Conservation (phyloP, 306 rosid genomes). For the Ziziphus jujuba region DNA sequence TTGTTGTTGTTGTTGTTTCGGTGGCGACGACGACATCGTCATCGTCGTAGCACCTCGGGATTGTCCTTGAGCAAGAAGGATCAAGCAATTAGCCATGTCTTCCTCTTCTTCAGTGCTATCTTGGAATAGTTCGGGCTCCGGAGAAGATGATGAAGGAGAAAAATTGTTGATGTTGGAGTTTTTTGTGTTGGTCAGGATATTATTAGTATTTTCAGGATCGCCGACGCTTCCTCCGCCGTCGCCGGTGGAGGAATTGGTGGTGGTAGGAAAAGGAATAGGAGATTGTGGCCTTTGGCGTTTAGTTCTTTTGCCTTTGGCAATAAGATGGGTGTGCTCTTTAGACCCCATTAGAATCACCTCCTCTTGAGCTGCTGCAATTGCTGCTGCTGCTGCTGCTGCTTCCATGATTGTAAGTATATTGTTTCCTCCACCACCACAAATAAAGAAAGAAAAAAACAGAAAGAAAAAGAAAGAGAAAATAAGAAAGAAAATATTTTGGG, state of each 20-base stretch:
- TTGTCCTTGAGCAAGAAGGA: slow-evolving; percentile 78
- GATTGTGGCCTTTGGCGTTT: slow-evolving; percentile 88
- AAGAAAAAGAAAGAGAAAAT: slow-evolving; percentile 22
- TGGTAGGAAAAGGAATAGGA: slow-evolving; percentile 60
- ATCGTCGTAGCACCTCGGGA: slow-evolving; percentile 35
- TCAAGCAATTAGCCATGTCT: slow-evolving; percentile 87
- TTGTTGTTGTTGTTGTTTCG: slow-evolving; percentile 9
- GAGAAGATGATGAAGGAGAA: slow-evolving; percentile 45
- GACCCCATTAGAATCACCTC: slow-evolving; percentile 49
- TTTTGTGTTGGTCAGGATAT: not conserved
- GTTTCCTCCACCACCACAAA: slow-evolving; percentile 30
- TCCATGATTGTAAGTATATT: no score
- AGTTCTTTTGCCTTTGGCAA: slow-evolving; percentile 81
- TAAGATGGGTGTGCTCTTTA: slow-evolving; percentile 39
- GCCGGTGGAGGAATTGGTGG: slow-evolving; percentile 34
- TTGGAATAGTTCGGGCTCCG: slow-evolving; percentile 20
- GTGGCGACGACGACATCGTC: slow-evolving; percentile 14
- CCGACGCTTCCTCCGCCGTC: slow-evolving; percentile 2
- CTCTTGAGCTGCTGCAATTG: slow-evolving; percentile 31
- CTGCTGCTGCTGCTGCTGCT: slow-evolving; percentile 24
- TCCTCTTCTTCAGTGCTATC: slow-evolving; percentile 65
- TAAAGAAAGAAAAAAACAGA: slow-evolving; percentile 19
- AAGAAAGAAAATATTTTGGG: slow-evolving; percentile 11
- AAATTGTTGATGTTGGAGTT: slow-evolving; percentile 1
- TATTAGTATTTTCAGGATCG: not conserved